phyloP scores from a whole-genome alignment of 345 rosid genomes.

The Eutrema yunnanense region DNA sequence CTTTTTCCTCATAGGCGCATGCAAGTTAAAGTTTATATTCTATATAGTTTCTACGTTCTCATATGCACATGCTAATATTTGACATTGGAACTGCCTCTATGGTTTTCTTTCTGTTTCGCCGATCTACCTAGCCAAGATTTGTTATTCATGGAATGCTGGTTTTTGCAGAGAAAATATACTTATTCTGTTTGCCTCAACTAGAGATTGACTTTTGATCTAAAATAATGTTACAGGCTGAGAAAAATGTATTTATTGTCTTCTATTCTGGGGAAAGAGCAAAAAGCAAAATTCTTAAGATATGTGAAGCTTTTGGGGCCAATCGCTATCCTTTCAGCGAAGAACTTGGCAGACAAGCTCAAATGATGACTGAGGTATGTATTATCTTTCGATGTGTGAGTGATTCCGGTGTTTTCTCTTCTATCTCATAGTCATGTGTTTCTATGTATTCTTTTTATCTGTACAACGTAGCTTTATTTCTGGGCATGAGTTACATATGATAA shows the following conservation, averaged over 20 bases:
- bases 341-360: slow-evolving; percentile 60
- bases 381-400: neutral
- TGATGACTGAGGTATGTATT: slow-evolving; percentile 53
- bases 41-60: neutral
- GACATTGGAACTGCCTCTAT: neutral
- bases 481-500: neutral
- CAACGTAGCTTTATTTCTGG: neutral
- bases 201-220: slow-evolving; percentile 20
- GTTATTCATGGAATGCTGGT: neutral
- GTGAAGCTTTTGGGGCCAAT: slow-evolving; percentile 98
- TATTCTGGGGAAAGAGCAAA: slow-evolving; percentile 90
- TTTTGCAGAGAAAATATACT: neutral
- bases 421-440: neutral
- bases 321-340: slow-evolving; percentile 89
- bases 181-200: slow-evolving; percentile 3
- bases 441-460: neutral
- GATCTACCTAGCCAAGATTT: neutral
- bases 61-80: neutral
- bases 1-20: neutral
- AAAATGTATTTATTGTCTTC: slow-evolving; percentile 82
- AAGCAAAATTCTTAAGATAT: slow-evolving; percentile 82
- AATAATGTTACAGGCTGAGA: slow-evolving; percentile 60
- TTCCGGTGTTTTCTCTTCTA: neutral
- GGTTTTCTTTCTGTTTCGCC: neutral
- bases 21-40: neutral